Conservation (phyloP, 2,329 filamentous ascomycete genomes). For the Ophiostoma populinum region DNA sequence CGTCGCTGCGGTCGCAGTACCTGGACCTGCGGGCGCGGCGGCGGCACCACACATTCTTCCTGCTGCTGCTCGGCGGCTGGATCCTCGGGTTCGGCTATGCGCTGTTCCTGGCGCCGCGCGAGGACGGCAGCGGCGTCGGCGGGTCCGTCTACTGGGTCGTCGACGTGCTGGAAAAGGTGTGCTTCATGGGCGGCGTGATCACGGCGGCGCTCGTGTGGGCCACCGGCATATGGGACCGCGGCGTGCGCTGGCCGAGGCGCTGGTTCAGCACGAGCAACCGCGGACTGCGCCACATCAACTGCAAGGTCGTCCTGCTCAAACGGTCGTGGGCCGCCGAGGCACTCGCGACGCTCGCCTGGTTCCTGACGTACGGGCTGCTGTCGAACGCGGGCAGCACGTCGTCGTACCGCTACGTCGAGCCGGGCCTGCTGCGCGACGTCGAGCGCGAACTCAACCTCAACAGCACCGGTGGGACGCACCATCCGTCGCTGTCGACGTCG, state of each 20-base stretch:
- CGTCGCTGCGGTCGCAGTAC: slow-evolving; percentile 82
- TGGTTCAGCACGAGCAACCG: slow-evolving; percentile 85
- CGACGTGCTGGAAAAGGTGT: slow-evolving; percentile 77
- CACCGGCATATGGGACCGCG: slow-evolving; percentile 91
- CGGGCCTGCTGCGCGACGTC: slow-evolving; percentile 38
- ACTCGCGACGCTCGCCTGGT: slow-evolving; percentile 54
- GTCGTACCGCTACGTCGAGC: slow-evolving; percentile 63
- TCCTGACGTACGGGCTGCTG: slow-evolving; percentile 59
- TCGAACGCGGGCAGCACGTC: slow-evolving; percentile 45
- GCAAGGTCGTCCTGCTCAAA: slow-evolving; percentile 82
- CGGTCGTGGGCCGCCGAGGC: slow-evolving; percentile 68
- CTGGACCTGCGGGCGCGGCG: slow-evolving; percentile 74
- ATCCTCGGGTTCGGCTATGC: slow-evolving; percentile 73
- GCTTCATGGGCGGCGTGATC: slow-evolving; percentile 77
- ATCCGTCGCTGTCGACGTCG: slow-evolving; percentile 21
- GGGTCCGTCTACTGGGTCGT: slow-evolving; percentile 94
- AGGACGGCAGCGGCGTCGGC: slow-evolving; percentile 80
- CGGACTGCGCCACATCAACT: slow-evolving; percentile 81
- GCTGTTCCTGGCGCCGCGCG: slow-evolving; percentile 85
- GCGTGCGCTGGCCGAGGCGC: slow-evolving; percentile 80
- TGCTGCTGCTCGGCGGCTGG: slow-evolving; percentile 66
- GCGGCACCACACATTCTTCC: slow-evolving; percentile 84
- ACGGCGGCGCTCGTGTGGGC: slow-evolving; percentile 80
- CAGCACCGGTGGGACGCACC: slow-evolving; percentile 16
- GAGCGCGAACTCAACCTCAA: slow-evolving; percentile 38